Evolutionary conservation across 2,329 filamentous ascomycete genomes (phyloP), one percentile per base, ranked within the genome.

Genomic region (Colletotrichum paranaense): DNA sequence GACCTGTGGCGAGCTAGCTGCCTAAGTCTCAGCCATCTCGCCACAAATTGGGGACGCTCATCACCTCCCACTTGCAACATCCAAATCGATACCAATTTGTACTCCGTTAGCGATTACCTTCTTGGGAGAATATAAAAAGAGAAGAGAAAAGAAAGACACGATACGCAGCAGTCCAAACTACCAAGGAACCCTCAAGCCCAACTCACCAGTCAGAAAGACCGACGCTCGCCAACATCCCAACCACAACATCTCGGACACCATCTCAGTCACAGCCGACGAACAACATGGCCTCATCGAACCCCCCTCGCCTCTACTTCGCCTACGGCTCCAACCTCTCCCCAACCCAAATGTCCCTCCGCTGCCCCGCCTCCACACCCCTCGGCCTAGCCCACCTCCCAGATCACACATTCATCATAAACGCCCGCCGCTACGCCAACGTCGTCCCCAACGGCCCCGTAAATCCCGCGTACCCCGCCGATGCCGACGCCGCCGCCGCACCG

Each of bases 281-380:
- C 30, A 22, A 5, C 5, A 67, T 67, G 65, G 5, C 38, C 16
- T 4, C 32, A 26, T 3, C 56, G 14, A 0, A 14, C 24, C 5
- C 53, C 32, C 53, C 63, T 19, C 53, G 53, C 7, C 62, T 90
- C 75, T 93, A 93, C 84, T 93, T 94, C 79, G 92, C 89, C 77
- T 94, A 92, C 81, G 92, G 92, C 75, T 91, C 88, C 79, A 94
- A 94, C 80, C 87, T 94, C 71, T 93, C 91, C 80, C 86, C 87
- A 1, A 81, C 86, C 32, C 92, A 94, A 81, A 94, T 94, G 92
- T 77, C 77, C 4, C 76, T 79, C 58, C 90, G 92, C 65, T 94
- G 92, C 78, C 91, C 90, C 67, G 80, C 78, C 16, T 89, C 90
- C 2, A 82, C 79, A 14, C 89, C 89, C 66, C 79, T 90, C 7